Evolutionary conservation across 352 stramenopile genomes (phyloP).

Genomic region (Nothophytophthora sp.): DNA sequence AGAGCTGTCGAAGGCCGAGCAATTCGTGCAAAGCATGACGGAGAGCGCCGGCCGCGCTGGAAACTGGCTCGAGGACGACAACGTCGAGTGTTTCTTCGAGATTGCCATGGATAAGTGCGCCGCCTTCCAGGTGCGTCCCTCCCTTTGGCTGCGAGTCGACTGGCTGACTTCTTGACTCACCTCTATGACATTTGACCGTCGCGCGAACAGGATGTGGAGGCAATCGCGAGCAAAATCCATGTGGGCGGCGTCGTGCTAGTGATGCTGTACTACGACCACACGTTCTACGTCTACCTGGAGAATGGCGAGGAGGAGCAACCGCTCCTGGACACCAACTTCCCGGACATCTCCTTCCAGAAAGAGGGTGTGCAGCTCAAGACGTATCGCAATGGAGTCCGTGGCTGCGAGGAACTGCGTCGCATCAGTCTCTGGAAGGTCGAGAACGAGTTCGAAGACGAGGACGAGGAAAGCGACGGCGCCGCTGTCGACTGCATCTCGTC

Average conservation of each 20-base stretch:
- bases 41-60: constrained; percentile 48
- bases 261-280: constrained; percentile 92
- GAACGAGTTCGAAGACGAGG: constrained; percentile 60
- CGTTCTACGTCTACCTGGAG: constrained; percentile 92
- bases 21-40: constrained; percentile 72
- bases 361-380: constrained; percentile 85
- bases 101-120: constrained; percentile 74
- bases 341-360: constrained; percentile 91
- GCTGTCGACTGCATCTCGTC: constrained; percentile 32
- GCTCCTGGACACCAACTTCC: constrained; percentile 94
- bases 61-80: constrained; percentile 91
- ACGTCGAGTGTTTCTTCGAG: constrained; percentile 93
- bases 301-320: constrained; percentile 90
- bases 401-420: constrained; percentile 66
- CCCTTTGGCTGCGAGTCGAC: too few species aligned
- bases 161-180: not conserved
- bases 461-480: constrained; percentile 37
- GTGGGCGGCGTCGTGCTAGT: constrained; percentile 91
- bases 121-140: constrained; percentile 56
- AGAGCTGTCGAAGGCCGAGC: constrained; percentile 84
- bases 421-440: constrained; percentile 85
- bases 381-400: constrained; percentile 68
- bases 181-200: not conserved
- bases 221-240: constrained; percentile 95
- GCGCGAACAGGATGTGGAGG: constrained; percentile 84